These are phyloP conservation scores for Melampsora americana DNA, from an alignment of 1,284 basidiomycete genomes.

Conservation along the genomic window DNA sequence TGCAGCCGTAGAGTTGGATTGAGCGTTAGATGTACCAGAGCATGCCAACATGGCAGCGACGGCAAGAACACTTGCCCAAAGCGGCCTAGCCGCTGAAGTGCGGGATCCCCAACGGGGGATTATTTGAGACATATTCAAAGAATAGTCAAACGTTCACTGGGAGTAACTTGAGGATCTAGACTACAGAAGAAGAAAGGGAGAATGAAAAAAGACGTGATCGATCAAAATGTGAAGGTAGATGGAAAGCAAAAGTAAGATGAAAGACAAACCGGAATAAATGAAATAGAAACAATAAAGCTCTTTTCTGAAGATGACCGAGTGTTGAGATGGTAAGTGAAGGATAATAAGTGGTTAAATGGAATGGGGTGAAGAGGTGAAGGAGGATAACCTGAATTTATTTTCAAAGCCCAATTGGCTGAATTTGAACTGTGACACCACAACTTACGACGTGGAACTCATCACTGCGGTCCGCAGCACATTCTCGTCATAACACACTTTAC, in stretches of 20 bases:
- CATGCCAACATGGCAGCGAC: not conserved
- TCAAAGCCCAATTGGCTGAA: not conserved
- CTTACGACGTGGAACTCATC: not conserved
- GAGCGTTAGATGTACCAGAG: not conserved
- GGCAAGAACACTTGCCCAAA: not conserved
- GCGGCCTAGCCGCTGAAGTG: conserved; percentile 4
- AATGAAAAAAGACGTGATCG: not conserved
- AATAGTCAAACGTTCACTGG: not conserved
- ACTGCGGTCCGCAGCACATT: not conserved
- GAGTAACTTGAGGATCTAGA: not conserved
- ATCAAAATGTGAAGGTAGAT: conserved; percentile 3
- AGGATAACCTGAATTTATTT: not conserved
- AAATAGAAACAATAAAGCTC: not conserved
- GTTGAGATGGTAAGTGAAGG: not conserved
- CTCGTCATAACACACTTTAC: not conserved
- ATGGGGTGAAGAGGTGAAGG: not conserved
- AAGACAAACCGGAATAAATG: not conserved
- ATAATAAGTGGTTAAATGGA: not conserved
- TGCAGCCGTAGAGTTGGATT: not conserved
- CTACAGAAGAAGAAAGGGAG: not conserved
- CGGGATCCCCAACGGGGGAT: not conserved
- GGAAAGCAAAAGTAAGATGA: not conserved
- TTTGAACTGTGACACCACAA: not conserved
- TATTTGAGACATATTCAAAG: not conserved
- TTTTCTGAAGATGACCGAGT: not conserved